Percentiles rank a stretch among this genome's conserved stretches.
These are phyloP conservation scores for Penicillium sp. DNA, from an alignment of 2,329 filamentous ascomycete genomes.

Conservation along the genomic window DNA sequence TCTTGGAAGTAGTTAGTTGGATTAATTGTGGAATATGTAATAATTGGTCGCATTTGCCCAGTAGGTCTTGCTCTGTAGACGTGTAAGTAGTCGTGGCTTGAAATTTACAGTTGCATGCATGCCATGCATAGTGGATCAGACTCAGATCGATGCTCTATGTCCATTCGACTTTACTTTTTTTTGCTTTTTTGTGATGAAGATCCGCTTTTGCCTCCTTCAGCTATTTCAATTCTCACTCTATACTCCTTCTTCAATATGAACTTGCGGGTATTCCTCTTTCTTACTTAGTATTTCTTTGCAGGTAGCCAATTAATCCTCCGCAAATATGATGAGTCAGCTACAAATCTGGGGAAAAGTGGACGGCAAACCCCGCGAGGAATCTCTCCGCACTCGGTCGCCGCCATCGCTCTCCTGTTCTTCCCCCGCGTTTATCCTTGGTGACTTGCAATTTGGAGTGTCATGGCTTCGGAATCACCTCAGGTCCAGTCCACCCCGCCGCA, in stretches of 20 bases:
- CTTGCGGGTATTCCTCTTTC: neutral
- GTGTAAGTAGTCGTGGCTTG: neutral
- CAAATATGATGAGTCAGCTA: conserved; percentile 28
- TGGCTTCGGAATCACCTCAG: conserved; percentile 43
- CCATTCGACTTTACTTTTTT: neutral
- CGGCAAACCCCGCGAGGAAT: conserved; percentile 42
- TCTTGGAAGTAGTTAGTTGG: neutral
- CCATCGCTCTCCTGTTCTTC: conserved; percentile 21
- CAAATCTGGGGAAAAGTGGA: conserved; percentile 38
- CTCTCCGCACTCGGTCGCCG: conserved; percentile 38
- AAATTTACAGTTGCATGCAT: neutral
- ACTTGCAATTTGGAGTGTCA: conserved; percentile 18
- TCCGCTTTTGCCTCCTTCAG: neutral
- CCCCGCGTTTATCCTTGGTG: conserved; percentile 12
- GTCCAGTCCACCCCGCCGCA: conserved; percentile 33
- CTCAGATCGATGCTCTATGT: neutral
- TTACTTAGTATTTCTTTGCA: neutral
- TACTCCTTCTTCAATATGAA: neutral
- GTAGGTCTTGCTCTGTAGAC: neutral
- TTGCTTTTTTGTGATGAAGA: neutral
- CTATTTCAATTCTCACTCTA: neutral
- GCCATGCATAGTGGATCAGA: neutral
- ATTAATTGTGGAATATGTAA: neutral
- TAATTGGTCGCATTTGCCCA: neutral
- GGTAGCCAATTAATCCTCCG: conserved; percentile 14